phyloP scores from a whole-genome alignment of 768 basidiomycete species.

The Hydnomerulius pinastri region DNA sequence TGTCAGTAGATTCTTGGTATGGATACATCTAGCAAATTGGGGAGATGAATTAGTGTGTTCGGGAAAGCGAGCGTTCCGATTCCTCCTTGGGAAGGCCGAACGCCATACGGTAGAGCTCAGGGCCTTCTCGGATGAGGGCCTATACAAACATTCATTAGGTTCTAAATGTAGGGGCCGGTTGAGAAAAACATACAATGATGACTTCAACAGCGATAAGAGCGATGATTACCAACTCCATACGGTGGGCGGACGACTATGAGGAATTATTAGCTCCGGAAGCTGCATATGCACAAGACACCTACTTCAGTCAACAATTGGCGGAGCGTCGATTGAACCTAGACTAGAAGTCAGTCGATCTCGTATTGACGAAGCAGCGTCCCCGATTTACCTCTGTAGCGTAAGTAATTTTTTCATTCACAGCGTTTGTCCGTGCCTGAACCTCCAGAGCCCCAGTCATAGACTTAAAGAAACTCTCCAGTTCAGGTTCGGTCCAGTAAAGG shows the following conservation, averaged over 20 bases:
- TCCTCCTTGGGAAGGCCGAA: constrained; percentile 21
- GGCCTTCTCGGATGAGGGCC: constrained; percentile 78
- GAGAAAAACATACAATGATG: constrained; percentile 64
- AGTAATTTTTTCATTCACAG: constrained; percentile 90
- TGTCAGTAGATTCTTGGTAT: background rate
- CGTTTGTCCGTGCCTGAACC: constrained; percentile 75
- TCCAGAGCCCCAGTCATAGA: constrained; percentile 85
- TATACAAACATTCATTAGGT: constrained; percentile 26
- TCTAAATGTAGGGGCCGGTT: background rate
- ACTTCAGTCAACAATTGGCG: constrained; percentile 87
- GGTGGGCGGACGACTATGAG: constrained; percentile 79
- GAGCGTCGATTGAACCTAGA: constrained; percentile 80
- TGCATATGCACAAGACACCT: background rate
- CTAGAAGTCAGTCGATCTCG: constrained; percentile 5
- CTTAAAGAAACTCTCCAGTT: constrained; percentile 87
- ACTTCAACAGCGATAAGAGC: constrained; percentile 93
- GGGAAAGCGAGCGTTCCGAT: background rate
- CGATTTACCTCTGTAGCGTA: constrained; percentile 73
- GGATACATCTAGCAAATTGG: constrained; percentile 2
- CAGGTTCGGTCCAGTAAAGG: constrained; percentile 94
- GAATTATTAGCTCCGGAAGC: background rate
- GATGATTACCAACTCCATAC: constrained; percentile 96
- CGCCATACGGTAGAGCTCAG: constrained; percentile 67
- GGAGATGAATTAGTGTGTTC: constrained; percentile 2
- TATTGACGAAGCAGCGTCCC: background rate